Evolutionary conservation across 176 grass and related monocot species (phyloP).

Genomic region (Pharus latifolius): DNA sequence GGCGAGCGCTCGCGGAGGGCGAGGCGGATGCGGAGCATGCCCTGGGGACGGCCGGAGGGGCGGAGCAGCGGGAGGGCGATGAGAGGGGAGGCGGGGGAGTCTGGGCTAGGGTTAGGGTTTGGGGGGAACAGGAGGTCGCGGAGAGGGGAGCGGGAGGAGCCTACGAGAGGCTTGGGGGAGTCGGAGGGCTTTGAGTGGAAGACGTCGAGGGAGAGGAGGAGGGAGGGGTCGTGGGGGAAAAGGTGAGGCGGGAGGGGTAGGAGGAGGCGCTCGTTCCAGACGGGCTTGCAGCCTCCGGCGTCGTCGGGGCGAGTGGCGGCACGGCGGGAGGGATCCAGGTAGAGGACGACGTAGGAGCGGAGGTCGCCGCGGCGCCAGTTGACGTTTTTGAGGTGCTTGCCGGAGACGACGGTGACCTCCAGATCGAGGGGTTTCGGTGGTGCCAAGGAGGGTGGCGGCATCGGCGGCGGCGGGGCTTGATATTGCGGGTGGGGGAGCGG

Average conservation of each 20-base stretch:
- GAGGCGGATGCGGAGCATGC: constrained; percentile 69
- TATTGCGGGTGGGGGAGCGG: constrained; percentile 27
- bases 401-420: constrained; percentile 73
- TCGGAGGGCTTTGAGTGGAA: constrained; percentile 98
- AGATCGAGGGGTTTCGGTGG: constrained; percentile 45
- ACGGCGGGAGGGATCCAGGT: constrained; percentile 68
- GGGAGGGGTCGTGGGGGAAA: constrained; percentile 48
- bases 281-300: constrained; percentile 61
- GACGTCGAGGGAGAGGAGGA: constrained; percentile 68
- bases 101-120: constrained; percentile 42
- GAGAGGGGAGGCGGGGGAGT: constrained; percentile 8
- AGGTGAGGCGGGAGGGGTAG: constrained; percentile 57
- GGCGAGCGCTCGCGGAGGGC: constrained; percentile 55
- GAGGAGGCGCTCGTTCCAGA: constrained; percentile 81
- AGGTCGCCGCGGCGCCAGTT: constrained; percentile 91
- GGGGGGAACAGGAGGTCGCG: constrained; percentile 51
- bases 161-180: constrained; percentile 85
- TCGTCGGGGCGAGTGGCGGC: constrained; percentile 70
- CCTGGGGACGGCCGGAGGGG: constrained; percentile 80
- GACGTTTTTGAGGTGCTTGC: constrained; percentile 96
- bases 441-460: constrained; percentile 1
- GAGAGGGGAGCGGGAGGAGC: constrained; percentile 51
- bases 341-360: constrained; percentile 79
- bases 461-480: constrained; percentile 20
- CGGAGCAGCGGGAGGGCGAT: constrained; percentile 71